Evolutionary conservation across 2,329 filamentous ascomycete species (phyloP), one percentile per base, ranked within the genome.

Genomic region (Colletotrichum shisoi): DNA sequence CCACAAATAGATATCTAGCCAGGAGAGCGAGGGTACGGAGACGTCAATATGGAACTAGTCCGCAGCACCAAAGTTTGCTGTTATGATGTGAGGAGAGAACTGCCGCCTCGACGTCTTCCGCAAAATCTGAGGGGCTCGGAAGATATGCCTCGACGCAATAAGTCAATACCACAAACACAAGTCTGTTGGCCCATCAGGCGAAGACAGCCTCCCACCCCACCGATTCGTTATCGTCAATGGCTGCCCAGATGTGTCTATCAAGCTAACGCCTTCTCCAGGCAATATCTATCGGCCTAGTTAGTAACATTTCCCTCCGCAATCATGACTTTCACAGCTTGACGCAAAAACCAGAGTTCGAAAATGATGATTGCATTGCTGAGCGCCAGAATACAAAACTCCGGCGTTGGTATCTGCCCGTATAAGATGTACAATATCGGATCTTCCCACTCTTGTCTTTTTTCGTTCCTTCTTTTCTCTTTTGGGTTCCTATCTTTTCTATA

Each of bases 321-420:
- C 3, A 34, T 7, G 4, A 17, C 37, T 13, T 27, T 19, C 5
- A 34, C 5, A 9, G 15, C 4, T 27, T 13, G 19, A 8, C 15
- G 15, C 34, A 12, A 39, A 34, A 46, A n/a, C 19, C 4, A 40
- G 21, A 7, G 17, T 9, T n/a, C 17, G 31, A 17, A 65, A 65
- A 12, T 31, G 27, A 62, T 34, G 52, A 49, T 63, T 58, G 53
- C 34, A 54, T 67, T 67, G 53, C 34, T 59, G 48, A 42, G 53
- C 60, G 60, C 53, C 60, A 58, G 48, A 54, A 63, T 49, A 34
- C n/a, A 57, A 57, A 60, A 53, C 24, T 17, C 46, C 53, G 40
- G 53, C 52, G 49, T 52, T 60, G 61, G 61, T 68, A 68, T 65
- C 65, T 65, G 49, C 56, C 54, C 40, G 49, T 64, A 65, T 59